These are phyloP conservation scores for Xylariaceae sp. DNA, from an alignment of 2,329 filamentous ascomycete genomes.

Conservation along the genomic window DNA sequence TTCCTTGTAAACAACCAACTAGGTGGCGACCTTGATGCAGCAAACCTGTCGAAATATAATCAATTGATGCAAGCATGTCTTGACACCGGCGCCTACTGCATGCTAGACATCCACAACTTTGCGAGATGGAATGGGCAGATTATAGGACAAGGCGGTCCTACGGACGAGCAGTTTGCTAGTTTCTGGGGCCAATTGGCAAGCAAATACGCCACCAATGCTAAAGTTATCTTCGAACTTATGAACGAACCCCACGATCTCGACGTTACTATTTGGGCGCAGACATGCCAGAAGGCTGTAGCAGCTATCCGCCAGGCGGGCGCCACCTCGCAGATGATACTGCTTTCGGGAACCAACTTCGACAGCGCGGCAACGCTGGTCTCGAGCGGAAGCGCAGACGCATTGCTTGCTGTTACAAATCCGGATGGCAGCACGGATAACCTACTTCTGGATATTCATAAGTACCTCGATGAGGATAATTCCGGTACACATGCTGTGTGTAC, in stretches of 20 bases:
- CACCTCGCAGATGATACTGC: slow-evolving; percentile 65
- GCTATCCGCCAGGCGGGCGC: slow-evolving; percentile 71
- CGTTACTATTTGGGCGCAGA: slow-evolving; percentile 62
- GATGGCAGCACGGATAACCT: slow-evolving; percentile 62
- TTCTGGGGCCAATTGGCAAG: slow-evolving; percentile 65
- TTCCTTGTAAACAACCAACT: slow-evolving; percentile 60
- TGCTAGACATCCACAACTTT: slow-evolving; percentile 65
- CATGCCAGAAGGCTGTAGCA: slow-evolving; percentile 66
- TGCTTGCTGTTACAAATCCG: slow-evolving; percentile 62
- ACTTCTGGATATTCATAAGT: slow-evolving; percentile 66
- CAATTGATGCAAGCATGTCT: slow-evolving; percentile 62
- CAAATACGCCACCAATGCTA: slow-evolving; percentile 60
- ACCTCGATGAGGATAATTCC: slow-evolving; percentile 63
- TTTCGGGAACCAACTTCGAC: slow-evolving; percentile 67
- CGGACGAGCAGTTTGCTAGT: slow-evolving; percentile 61
- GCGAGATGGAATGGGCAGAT: slow-evolving; percentile 66
- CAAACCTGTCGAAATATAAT: slow-evolving; percentile 59
- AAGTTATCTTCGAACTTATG: slow-evolving; percentile 70
- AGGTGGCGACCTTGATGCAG: slow-evolving; percentile 55
- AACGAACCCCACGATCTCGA: slow-evolving; percentile 71
- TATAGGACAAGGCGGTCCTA: slow-evolving; percentile 69
- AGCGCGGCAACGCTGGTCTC: slow-evolving; percentile 55
- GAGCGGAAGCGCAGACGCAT: slow-evolving; percentile 55
- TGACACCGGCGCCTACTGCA: slow-evolving; percentile 61
- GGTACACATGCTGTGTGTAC: slow-evolving; percentile 59